A percentile compares a stretch with the other conserved stretches of the same genome.
These are phyloP conservation scores for Neofusicoccum laricinum DNA, from an alignment of 2,329 filamentous ascomycete genomes.

Conservation along the genomic window DNA sequence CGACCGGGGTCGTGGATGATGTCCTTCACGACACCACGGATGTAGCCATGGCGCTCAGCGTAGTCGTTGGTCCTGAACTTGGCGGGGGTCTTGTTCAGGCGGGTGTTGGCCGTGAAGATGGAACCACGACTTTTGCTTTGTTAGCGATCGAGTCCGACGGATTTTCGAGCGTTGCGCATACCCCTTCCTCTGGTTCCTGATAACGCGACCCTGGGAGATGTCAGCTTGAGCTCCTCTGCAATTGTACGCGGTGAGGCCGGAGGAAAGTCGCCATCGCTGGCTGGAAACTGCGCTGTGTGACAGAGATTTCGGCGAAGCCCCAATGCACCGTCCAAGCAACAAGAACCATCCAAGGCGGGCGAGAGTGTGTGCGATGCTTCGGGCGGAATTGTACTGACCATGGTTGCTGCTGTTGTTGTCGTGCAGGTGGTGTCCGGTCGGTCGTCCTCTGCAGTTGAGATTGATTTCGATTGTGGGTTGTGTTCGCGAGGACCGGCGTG, in stretches of 20 bases:
- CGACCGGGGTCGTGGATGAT: slow-evolving; percentile 99
- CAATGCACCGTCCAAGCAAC: background rate
- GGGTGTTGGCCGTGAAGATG: slow-evolving; percentile 66
- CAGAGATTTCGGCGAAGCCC: background rate
- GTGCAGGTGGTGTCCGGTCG: slow-evolving; percentile 14
- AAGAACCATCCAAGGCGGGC: background rate
- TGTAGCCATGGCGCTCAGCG: slow-evolving; percentile 95
- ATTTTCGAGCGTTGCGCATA: slow-evolving; percentile 12
- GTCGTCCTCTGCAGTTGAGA: slow-evolving; percentile 17
- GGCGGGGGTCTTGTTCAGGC: slow-evolving; percentile 88
- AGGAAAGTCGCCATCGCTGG: background rate
- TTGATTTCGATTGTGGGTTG: slow-evolving; percentile 15
- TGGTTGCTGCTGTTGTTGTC: slow-evolving; percentile 17
- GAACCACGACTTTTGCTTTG: slow-evolving; percentile 65
- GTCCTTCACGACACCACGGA: slow-evolving; percentile 96
- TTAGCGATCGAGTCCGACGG: slow-evolving; percentile 16
- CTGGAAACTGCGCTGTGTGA: background rate
- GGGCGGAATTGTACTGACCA: slow-evolving; percentile 16
- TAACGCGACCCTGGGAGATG: slow-evolving; percentile 60
- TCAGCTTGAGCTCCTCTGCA: background rate
- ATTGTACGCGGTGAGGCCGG: background rate
- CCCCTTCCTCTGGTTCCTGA: slow-evolving; percentile 67
- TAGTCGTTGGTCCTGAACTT: slow-evolving; percentile 97
- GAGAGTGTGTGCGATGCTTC: background rate
- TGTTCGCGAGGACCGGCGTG: slow-evolving; percentile 2